Percentiles rank a stretch among this genome's conserved stretches.
Evolutionary conservation across 192 early-diverging fungal species (phyloP).

Genomic region (Radiomyces spectabilis): DNA sequence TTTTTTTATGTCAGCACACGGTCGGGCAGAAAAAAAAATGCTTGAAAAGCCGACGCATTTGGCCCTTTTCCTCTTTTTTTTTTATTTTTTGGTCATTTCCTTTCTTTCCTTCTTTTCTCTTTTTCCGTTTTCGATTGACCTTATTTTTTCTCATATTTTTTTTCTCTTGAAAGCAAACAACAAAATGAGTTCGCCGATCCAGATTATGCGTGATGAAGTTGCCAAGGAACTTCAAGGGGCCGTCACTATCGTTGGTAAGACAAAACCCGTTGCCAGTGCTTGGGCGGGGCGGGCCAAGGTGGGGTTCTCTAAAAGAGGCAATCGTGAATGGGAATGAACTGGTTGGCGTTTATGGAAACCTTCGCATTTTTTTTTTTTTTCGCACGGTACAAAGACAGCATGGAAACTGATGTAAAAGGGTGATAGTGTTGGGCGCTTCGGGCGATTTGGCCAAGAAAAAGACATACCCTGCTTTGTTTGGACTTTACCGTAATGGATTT

Average conservation of each 20-base stretch:
- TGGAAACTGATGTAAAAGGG: no score
- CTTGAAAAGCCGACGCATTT: no score
- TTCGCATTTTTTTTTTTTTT: not conserved
- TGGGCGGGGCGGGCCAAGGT: no score
- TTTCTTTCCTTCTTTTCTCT: not conserved
- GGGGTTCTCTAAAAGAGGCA: no score
- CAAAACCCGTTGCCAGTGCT: no score
- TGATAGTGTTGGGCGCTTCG: conserved; percentile 70
- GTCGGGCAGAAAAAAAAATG: no score
- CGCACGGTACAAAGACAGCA: no score
- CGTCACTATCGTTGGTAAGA: conserved; percentile 3
- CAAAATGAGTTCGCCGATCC: not conserved
- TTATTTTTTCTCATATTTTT: not conserved
- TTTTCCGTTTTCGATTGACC: not conserved
- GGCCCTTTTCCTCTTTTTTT: conserved; percentile 1
- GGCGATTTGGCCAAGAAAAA: conserved; percentile 96
- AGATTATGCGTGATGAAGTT: not conserved
- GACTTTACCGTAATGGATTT: conserved; percentile 71
- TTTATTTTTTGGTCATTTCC: not conserved
- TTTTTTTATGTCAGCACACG: no score
- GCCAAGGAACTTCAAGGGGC: not conserved
- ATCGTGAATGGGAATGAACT: not conserved
- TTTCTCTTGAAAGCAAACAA: no score
- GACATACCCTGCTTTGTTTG: conserved; percentile 91
- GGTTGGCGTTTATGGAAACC: not conserved